Evolutionary conservation across 2,329 filamentous ascomycete species (phyloP).

Genomic region (Penicillium sp.): DNA sequence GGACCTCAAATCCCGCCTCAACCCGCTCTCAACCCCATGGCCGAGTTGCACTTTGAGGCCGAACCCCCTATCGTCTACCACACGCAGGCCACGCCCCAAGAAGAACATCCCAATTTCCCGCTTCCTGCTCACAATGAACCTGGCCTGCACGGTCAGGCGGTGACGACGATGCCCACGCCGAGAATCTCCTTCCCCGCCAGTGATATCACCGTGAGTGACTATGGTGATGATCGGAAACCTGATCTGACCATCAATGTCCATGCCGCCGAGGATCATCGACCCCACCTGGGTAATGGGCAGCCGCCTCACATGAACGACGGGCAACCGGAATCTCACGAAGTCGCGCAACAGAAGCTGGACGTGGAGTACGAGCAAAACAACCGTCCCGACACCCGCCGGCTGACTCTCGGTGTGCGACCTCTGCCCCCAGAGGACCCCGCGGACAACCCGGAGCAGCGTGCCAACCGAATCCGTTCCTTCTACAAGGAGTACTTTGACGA

Average conservation of each 20-base stretch:
- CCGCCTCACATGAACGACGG: constrained; percentile 15
- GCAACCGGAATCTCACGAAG: constrained; percentile 20
- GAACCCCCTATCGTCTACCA: constrained; percentile 1
- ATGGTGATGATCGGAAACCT: constrained; percentile 50
- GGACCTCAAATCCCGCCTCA: constrained; percentile 10
- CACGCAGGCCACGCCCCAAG: not conserved
- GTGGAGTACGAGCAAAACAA: constrained; percentile 17
- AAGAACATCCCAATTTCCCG: constrained; percentile 19
- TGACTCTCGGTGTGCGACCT: constrained; percentile 66
- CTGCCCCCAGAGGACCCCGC: constrained; percentile 79
- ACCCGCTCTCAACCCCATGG: constrained; percentile 2
- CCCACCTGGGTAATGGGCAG: constrained; percentile 16
- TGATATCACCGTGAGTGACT: constrained; percentile 50
- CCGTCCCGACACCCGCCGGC: constrained; percentile 42
- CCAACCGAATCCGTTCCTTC: constrained; percentile 95
- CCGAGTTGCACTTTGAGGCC: constrained; percentile 18
- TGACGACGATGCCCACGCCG: constrained; percentile 20
- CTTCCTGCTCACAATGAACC: constrained; percentile 15
- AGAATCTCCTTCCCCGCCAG: constrained; percentile 39
- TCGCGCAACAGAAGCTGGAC: constrained; percentile 19
- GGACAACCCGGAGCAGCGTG: constrained; percentile 88
- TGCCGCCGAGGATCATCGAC: constrained; percentile 18
- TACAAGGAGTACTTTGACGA: constrained; percentile 99
- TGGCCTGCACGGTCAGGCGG: constrained; percentile 13
- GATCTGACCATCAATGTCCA: constrained; percentile 39